A percentile compares a stretch with the other conserved stretches of the same genome.
phyloP scores from a whole-genome alignment of 2,329 filamentous ascomycete species.

The Microdochium nivale region DNA sequence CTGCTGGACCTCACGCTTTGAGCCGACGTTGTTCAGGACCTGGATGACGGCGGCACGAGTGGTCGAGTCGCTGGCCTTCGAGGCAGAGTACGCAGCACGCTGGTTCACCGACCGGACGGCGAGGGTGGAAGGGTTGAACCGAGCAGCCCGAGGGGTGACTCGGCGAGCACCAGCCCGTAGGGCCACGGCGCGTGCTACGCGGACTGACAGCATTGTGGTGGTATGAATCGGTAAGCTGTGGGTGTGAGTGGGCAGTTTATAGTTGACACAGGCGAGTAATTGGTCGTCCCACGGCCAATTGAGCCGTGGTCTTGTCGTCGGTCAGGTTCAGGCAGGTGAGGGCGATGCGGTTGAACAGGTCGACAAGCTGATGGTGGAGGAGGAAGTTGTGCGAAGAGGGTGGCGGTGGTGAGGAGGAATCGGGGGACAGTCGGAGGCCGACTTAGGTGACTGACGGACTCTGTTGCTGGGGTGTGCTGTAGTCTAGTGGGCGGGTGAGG shows the following conservation, averaged over 20 bases:
- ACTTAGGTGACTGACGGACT: not conserved
- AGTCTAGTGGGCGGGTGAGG: not conserved
- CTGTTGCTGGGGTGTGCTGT: not conserved
- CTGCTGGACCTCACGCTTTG: conserved; percentile 92
- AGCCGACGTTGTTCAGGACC: conserved; percentile 90
- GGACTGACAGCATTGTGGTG: conserved; percentile 14
- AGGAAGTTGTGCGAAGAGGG: not conserved
- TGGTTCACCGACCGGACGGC: not conserved
- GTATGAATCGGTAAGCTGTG: not conserved
- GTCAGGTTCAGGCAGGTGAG: not conserved
- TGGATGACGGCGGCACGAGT: conserved; percentile 79
- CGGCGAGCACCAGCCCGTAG: conserved; percentile 20
- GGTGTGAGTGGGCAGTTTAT: not conserved
- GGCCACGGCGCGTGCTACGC: conserved; percentile 16
- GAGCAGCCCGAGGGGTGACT: conserved; percentile 12
- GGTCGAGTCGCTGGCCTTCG: conserved; percentile 37
- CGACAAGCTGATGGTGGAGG: not conserved
- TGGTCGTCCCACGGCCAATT: not conserved
- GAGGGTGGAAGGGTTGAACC: conserved; percentile 6
- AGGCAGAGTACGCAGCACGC: conserved; percentile 22
- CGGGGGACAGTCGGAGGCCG: not conserved
- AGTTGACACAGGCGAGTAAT: not conserved
- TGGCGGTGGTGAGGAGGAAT: not conserved
- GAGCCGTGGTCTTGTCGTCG: not conserved
- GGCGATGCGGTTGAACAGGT: not conserved